A percentile compares a stretch with the other conserved stretches of the same genome.
These are phyloP conservation scores for Aureobasidium sp. DNA, from an alignment of 2,329 filamentous ascomycete species.

Conservation along the genomic window DNA sequence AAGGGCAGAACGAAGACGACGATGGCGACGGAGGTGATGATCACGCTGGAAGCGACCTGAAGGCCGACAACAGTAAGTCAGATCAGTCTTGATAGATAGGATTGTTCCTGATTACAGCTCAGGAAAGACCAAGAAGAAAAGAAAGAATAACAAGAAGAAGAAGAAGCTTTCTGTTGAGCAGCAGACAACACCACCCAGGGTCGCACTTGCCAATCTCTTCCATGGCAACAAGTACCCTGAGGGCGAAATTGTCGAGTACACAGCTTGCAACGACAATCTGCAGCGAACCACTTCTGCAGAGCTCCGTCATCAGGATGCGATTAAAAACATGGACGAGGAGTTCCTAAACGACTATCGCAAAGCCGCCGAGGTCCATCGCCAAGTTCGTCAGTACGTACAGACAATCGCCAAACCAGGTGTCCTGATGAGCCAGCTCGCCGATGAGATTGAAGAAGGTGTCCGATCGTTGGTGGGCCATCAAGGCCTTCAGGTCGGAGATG, in stretches of 20 bases:
- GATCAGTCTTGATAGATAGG: no score
- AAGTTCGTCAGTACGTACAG: constrained; percentile 78
- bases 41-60: constrained; percentile 22
- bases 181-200: constrained; percentile 71
- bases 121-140: constrained; percentile 46
- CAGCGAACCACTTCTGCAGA: constrained; percentile 78
- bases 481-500: constrained; percentile 71
- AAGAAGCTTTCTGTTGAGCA: constrained; percentile 31
- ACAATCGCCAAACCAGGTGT: constrained; percentile 75
- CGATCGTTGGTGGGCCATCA: constrained; percentile 68
- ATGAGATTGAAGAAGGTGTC: constrained; percentile 80
- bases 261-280: constrained; percentile 57
- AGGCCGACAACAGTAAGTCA: constrained; percentile 49
- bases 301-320: constrained; percentile 55
- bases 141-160: constrained; percentile 66
- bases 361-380: constrained; percentile 80
- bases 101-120: not conserved
- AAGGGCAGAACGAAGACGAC: constrained; percentile 23
- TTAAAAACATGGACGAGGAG: constrained; percentile 68
- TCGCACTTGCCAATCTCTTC: constrained; percentile 67
- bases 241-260: constrained; percentile 72
- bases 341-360: constrained; percentile 76
- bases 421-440: constrained; percentile 72
- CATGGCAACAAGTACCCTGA: constrained; percentile 64
- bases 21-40: constrained; percentile 24